Conservation (phyloP, 768 basidiomycete species). For the Lactarius indigo region DNA sequence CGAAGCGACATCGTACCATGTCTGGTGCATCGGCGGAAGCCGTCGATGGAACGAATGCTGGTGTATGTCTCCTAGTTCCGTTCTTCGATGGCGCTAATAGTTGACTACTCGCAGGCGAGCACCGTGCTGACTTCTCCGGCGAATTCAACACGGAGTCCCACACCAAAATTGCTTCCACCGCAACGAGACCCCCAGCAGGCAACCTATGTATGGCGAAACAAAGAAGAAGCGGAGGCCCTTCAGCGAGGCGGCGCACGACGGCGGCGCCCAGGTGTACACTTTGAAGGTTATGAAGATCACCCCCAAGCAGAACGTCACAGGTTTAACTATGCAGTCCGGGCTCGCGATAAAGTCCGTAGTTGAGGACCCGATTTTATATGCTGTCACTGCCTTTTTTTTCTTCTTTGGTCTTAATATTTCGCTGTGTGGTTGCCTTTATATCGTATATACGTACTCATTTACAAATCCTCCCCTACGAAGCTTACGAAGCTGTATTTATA, state of each 20-base stretch:
- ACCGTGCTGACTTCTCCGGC: conserved; percentile 75
- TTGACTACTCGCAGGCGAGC: conserved; percentile 44
- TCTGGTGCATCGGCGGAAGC: conserved; percentile 77
- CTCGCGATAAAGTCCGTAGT: conserved; percentile 11
- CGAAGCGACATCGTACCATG: conserved; percentile 60
- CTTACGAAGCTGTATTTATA: conserved; percentile 20
- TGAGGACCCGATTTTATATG: conserved; percentile 10
- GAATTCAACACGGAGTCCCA: conserved; percentile 62
- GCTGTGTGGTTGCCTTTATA: conserved; percentile 7
- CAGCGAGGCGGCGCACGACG: conserved; percentile 34
- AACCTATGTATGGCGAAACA: conserved; percentile 67
- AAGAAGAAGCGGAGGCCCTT: conserved; percentile 50
- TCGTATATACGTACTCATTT: conserved; percentile 17
- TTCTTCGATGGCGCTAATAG: conserved; percentile 1
- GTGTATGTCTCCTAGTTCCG: conserved; percentile 47
- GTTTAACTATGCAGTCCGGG: conserved; percentile 19
- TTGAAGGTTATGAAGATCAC: conserved; percentile 33
- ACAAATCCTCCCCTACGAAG: neutral
- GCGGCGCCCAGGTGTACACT: conserved; percentile 35
- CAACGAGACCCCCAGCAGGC: conserved; percentile 62
- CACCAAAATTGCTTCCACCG: conserved; percentile 53
- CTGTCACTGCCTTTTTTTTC: neutral
- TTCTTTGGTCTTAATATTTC: neutral
- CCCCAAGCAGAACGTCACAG: conserved; percentile 25
- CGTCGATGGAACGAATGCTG: conserved; percentile 59